These are phyloP conservation scores for Coemansia sp. DNA, from an alignment of 192 early-diverging fungal species.

Conservation along the genomic window DNA sequence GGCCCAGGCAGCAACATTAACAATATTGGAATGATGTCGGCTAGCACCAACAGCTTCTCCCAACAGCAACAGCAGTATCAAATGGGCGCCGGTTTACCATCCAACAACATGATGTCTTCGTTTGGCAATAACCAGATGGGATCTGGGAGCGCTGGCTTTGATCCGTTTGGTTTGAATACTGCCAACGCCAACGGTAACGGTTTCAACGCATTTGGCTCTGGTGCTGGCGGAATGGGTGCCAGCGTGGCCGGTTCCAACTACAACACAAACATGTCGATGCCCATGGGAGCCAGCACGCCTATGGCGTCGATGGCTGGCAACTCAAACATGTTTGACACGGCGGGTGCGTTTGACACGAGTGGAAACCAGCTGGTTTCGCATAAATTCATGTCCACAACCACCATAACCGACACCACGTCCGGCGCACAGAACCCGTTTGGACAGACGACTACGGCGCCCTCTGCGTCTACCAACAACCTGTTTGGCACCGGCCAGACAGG, in stretches of 20 bases:
- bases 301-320: conserved; percentile 10
- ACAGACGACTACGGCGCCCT: conserved; percentile 23
- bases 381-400: conserved; percentile 29
- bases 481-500: conserved; percentile 17
- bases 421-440: conserved; percentile 35
- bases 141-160: conserved; percentile 30
- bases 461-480: conserved; percentile 16
- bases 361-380: conserved; percentile 39
- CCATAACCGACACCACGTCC: conserved; percentile 10
- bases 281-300: conserved; percentile 4
- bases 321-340: conserved; percentile 25
- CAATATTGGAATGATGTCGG: conserved; percentile 29
- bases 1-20: conserved; percentile 20
- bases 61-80: conserved; percentile 32
- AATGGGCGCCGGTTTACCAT: conserved; percentile 29
- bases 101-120: conserved; percentile 33
- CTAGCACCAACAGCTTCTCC: conserved; percentile 28
- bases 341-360: conserved; percentile 25
- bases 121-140: conserved; percentile 27
- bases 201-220: conserved; percentile 1
- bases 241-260: conserved; percentile 6
- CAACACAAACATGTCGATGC: conserved; percentile 20
- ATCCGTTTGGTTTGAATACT: conserved; percentile 42
- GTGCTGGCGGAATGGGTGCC: conserved; percentile 11
- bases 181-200: conserved; percentile 6